Base-by-base conservation (phyloP, 352 stramenopile species). In the Blastocystis sp. region DNA sequence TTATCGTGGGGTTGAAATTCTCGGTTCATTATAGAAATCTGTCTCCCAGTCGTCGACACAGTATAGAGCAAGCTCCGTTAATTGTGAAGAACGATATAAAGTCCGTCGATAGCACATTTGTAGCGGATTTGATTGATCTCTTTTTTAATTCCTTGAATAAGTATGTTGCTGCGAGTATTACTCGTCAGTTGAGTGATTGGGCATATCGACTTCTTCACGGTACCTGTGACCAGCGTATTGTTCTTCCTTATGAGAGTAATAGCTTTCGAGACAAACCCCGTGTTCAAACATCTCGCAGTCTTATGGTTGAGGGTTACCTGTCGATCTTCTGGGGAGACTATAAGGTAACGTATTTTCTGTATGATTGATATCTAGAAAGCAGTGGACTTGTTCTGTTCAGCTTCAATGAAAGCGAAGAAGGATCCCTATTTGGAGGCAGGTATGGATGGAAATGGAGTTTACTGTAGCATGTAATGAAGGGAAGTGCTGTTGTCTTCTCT, bases 121-220 rank as follows among this genome's bases (percentile, higher is more conserved):
- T 56, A n/a, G 44, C 42, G 35, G 68, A 79, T 30, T 15, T 79
- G 35, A 24, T 59, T 44, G 68, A 79, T 27, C 37, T 48, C 17
- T 79, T 79, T n/a, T 57, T 79, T 27, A 59, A 35, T 11, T 79
- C 68, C 4, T 53, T 79, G 15, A 79, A 79, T 53, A 79, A 79
- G 40, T 79, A 42, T 53, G 51, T 60, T 11, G 37, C 68, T 2
- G 15, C 68, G 13, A 27, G 22, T 30, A 42, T 35, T 22, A 59
- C 59, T 24, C 68, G 37, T 1, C 13, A 58, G 5, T 6, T 58
- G 33, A 58, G 40, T 30, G 11, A 30, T 30, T 79, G 68, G 68
- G 0, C 27, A 7, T 79, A 79, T 35, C 19, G 35, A 7, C 19
- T 79, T 27, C 13, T 33, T 0, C 40, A 79, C 15, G 42, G 42